These are phyloP conservation scores for Dendrocalamus sinicus DNA, from an alignment of 176 grass and related monocot species.

Conservation along the genomic window DNA sequence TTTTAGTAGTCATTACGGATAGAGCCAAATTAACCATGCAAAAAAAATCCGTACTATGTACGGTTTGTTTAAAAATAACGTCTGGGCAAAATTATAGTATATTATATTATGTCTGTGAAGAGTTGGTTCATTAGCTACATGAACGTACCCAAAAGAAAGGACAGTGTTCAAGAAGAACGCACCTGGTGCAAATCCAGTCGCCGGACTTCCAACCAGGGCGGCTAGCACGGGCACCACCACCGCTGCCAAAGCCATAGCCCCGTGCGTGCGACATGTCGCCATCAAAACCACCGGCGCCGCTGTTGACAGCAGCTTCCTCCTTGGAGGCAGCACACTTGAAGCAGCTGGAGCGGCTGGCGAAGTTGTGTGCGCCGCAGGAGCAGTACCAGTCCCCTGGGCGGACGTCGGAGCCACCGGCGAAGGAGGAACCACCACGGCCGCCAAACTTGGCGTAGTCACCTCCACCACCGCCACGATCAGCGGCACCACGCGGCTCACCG, in stretches of 20 bases:
- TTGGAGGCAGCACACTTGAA: slow-evolving; percentile 89
- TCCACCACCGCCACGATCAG: slow-evolving; percentile 56
- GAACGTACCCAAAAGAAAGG: slow-evolving; percentile 6
- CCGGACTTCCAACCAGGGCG: slow-evolving; percentile 91
- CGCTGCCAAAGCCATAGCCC: slow-evolving; percentile 62
- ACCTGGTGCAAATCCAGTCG: slow-evolving; percentile 99
- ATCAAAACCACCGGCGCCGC: slow-evolving; percentile 68
- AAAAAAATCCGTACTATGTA: not conserved
- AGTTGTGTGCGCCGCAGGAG: slow-evolving; percentile 88
- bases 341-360: slow-evolving; percentile 94
- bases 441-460: slow-evolving; percentile 75
- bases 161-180: slow-evolving; percentile 18
- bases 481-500: slow-evolving; percentile 61
- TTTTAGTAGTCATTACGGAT: too few relatives aligned
- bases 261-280: slow-evolving; percentile 70
- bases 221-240: slow-evolving; percentile 45
- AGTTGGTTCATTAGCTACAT: not conserved
- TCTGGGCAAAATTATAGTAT: not conserved
- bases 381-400: slow-evolving; percentile 97
- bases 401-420: slow-evolving; percentile 70
- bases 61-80: not conserved
- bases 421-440: slow-evolving; percentile 66
- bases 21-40: not conserved
- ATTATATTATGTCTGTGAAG: not conserved
- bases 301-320: slow-evolving; percentile 70